phyloP scores from a whole-genome alignment of 139 green algal species.

The Gonium pectorale region DNA sequence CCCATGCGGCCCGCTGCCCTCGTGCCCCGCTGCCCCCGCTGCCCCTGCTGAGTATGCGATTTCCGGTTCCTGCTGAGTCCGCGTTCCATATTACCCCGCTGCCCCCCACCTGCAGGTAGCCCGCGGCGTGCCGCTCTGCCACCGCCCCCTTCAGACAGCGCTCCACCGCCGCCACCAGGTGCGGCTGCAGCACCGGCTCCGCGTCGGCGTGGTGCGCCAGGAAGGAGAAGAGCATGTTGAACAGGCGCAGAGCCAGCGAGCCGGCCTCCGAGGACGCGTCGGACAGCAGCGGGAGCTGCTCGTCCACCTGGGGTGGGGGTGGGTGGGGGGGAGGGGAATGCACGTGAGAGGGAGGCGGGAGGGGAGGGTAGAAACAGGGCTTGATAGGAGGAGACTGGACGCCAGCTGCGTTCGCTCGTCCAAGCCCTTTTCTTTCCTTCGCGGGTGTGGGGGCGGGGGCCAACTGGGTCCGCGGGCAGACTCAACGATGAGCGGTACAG shows the following conservation, averaged over 20 bases:
- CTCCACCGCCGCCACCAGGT: slow-evolving; percentile 27
- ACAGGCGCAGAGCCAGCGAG: slow-evolving; percentile 63
- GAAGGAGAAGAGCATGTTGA: slow-evolving; percentile 73
- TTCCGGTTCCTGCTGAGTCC: too few relatives aligned
- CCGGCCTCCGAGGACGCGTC: slow-evolving; percentile 48
- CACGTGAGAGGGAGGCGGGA: neutral
- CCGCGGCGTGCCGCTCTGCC: slow-evolving; percentile 53
- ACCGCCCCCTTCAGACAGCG: slow-evolving; percentile 12
- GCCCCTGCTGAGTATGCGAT: too few relatives aligned
- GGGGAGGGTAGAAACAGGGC: neutral
- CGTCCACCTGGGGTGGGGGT: slow-evolving; percentile 4
- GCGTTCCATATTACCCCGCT: too few relatives aligned
- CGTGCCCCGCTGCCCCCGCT: slow-evolving; percentile 54
- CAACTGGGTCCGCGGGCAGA: too few relatives aligned
- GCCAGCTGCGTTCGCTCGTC: neutral
- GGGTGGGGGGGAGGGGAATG: neutral
- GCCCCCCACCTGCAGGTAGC: slow-evolving; percentile 76
- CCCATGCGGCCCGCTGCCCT: slow-evolving; percentile 74
- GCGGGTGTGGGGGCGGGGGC: too few relatives aligned
- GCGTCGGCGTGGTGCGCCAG: slow-evolving; percentile 59
- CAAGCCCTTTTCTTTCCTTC: neutral
- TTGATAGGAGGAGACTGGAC: neutral
- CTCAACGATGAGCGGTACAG: too few relatives aligned
- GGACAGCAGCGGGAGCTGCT: slow-evolving; percentile 46
- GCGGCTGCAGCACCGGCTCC: slow-evolving; percentile 37